These are phyloP conservation scores for Zoysia pacifica DNA, from an alignment of 176 grass and related monocot species.

Conservation along the genomic window DNA sequence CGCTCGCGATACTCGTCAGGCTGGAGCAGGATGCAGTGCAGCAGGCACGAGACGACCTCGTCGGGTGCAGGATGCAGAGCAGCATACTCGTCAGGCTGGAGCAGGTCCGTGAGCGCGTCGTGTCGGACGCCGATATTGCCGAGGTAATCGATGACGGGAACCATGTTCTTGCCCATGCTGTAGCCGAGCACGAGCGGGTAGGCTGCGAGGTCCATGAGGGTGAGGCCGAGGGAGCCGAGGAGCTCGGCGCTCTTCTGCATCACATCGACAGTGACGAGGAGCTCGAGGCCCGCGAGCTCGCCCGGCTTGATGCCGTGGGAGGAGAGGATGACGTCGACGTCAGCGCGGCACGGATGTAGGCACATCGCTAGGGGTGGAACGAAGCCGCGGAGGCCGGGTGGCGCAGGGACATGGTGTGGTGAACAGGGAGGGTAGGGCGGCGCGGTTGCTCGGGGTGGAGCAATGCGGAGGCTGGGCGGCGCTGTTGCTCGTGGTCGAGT, in stretches of 20 bases:
- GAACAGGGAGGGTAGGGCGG: no score
- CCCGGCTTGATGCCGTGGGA: constrained; percentile 60
- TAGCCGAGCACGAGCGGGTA: constrained; percentile 77
- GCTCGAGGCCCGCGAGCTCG: constrained; percentile 76
- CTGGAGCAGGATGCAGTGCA: no score
- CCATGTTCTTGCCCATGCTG: constrained; percentile 85
- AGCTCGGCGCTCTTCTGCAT: constrained; percentile 78
- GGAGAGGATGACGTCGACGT: constrained; percentile 57
- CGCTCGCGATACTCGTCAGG: no score
- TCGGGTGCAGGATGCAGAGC: not conserved
- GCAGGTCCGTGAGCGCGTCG: constrained; percentile 47
- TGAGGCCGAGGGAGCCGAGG: constrained; percentile 53
- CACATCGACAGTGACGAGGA: constrained; percentile 74
- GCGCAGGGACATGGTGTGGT: no score
- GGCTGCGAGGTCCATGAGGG: constrained; percentile 51
- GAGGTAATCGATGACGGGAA: constrained; percentile 83
- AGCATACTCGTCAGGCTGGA: not conserved
- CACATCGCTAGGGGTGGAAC: no score
- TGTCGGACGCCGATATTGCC: constrained; percentile 70
- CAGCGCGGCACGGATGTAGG: constrained; percentile 42
- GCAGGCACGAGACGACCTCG: constrained; percentile 46
- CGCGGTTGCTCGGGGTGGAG: no score
- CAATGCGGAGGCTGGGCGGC: no score
- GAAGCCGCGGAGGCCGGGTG: no score
- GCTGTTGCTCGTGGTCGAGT: no score